Percentiles rank a stretch among this genome's conserved stretches.
phyloP scores from a whole-genome alignment of 345 rosid genomes.

The Jatropha curcas region DNA sequence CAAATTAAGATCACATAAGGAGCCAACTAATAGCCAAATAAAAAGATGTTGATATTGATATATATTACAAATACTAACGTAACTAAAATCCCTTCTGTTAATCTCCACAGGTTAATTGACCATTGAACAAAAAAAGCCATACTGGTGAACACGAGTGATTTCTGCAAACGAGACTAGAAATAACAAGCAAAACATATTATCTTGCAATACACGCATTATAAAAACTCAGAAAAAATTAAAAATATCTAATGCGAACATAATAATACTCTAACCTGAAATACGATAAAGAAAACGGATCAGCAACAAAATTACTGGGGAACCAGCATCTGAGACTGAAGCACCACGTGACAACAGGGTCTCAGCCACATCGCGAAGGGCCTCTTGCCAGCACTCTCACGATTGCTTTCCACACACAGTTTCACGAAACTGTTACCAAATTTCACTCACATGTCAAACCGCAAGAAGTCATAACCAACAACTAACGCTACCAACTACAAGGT shows the following conservation, averaged over 20 bases:
- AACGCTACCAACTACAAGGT: no score
- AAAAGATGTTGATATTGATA: background rate
- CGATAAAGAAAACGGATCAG: constrained; percentile 91
- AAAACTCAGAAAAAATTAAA: background rate
- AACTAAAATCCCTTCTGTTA: background rate
- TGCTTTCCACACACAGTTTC: constrained; percentile 72
- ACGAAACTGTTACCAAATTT: constrained; percentile 46
- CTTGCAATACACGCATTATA: background rate
- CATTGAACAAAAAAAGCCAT: background rate
- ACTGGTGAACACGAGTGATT: background rate
- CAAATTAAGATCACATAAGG: background rate
- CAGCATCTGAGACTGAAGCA: constrained; percentile 72
- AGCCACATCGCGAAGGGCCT: constrained; percentile 99
- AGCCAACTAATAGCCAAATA: background rate
- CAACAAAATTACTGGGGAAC: constrained; percentile 87
- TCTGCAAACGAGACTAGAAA: background rate
- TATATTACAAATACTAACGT: background rate
- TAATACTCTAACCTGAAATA: constrained; percentile 60
- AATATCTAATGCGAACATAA: background rate
- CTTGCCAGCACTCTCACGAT: constrained; percentile 70
- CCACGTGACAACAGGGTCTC: constrained; percentile 97
- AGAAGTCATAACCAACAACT: background rate
- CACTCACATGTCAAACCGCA: constrained; percentile 11
- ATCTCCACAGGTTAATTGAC: background rate
- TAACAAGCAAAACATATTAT: background rate